Base-by-base conservation (phyloP, 495 filamentous ascomycete genomes). In the Penicillium cataractarum region DNA sequence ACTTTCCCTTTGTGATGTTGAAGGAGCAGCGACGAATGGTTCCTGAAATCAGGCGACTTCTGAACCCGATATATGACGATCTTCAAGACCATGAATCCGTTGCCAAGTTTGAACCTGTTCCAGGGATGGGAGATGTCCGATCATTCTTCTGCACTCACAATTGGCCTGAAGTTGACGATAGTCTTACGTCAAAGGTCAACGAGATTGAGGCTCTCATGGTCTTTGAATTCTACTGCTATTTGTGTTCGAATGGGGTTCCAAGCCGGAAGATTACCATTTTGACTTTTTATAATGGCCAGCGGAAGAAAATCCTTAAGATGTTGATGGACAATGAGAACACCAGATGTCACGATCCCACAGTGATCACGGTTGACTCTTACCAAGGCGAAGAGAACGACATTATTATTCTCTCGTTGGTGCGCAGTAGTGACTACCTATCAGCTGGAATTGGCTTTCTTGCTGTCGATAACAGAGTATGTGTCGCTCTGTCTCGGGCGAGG, bases 341-440 rank as follows among this genome's bases (percentile, higher is more conserved):
- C 55, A 65, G 0, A 70, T 73, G 15, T 31, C 26, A 32, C 4
- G 26, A 10, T 35, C 82, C 90, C 66, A 92, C 91, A 26, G 87
- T 97, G 1, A 83, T 81, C 40, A 97, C 95, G 0, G 91, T 98
- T 0, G 95, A 98, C 68, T 93, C 91, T 0, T 97, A 94, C 71
- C 95, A 98, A 70, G 94, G 94, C 29, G 92, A 97, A 70, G 93
- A 98, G 66, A 97, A 97, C 65, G 91, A 92, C 21, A 80, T 97
- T 37, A 77, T 97, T 19, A 65, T 98, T 5, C 80, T 97, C 1
- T 97, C 93, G 0, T 77, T 97, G 0, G 94, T 97, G 12, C 82
- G 95, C 49, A 93, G 89, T 67, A 90, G 88, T 62, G 37, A 59
- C 13, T 8, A 1, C 12, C 32, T 6, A 19, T 46, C 75, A 24